These are phyloP conservation scores for Pharus latifolius DNA, from an alignment of 176 grass and related monocot genomes.

Conservation along the genomic window DNA sequence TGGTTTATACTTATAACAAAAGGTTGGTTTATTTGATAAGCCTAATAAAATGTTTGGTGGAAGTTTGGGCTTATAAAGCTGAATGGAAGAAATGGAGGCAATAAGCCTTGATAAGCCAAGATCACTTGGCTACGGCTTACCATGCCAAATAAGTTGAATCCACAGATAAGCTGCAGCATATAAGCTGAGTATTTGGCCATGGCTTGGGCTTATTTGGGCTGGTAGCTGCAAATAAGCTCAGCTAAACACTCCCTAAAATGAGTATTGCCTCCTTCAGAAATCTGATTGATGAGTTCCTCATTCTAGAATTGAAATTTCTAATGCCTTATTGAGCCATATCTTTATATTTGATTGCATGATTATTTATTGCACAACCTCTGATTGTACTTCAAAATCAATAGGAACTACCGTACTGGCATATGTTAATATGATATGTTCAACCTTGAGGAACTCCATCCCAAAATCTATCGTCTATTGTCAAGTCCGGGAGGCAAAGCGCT, in stretches of 20 bases:
- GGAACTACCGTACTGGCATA: slow-evolving; percentile 88
- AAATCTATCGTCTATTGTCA: slow-evolving; percentile 98
- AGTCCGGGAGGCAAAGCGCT: slow-evolving; percentile 93
- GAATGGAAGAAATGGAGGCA: too few relatives aligned
- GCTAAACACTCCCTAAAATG: too few relatives aligned
- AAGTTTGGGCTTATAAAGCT: too few relatives aligned
- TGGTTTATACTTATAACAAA: too few relatives aligned
- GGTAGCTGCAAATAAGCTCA: not conserved
- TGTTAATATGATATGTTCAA: slow-evolving; percentile 81
- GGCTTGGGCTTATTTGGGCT: too few relatives aligned
- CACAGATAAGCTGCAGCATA: too few relatives aligned
- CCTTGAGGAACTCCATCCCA: slow-evolving; percentile 87
- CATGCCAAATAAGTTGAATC: too few relatives aligned
- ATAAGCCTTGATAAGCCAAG: too few relatives aligned
- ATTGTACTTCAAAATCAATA: slow-evolving; percentile 25
- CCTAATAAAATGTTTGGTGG: too few relatives aligned
- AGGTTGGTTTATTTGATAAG: too few relatives aligned
- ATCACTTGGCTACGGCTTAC: too few relatives aligned
- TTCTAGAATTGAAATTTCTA: not conserved
- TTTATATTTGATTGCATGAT: not conserved
- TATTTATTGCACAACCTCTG: not conserved
- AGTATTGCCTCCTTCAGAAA: not conserved
- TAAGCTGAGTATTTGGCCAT: too few relatives aligned
- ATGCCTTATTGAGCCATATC: not conserved
- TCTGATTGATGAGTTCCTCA: not conserved